Percentiles rank a stretch among this genome's conserved stretches.
Conservation (phyloP, 202 grass and related monocot genomes). For the Alloteropsis angusta region DNA sequence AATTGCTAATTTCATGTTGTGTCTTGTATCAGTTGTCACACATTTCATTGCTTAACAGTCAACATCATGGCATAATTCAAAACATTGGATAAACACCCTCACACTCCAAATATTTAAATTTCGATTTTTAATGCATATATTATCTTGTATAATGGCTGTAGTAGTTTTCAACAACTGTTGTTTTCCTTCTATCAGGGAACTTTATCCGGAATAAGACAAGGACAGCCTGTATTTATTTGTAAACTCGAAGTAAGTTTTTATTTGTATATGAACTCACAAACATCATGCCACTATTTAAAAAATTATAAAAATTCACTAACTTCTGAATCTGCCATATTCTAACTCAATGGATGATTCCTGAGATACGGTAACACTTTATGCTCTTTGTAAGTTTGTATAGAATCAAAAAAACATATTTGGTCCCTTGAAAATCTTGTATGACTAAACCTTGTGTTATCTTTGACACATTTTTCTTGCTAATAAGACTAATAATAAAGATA, state of each 20-base stretch:
- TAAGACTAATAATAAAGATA: background rate
- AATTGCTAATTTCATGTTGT: background rate
- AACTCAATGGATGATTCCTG: background rate
- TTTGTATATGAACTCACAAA: background rate
- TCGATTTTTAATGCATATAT: background rate
- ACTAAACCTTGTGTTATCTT: background rate
- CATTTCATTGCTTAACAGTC: background rate
- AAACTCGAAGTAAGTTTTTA: constrained; percentile 91
- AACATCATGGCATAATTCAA: background rate
- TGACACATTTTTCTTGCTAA: background rate
- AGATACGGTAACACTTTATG: background rate
- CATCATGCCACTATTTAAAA: background rate
- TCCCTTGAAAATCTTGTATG: background rate
- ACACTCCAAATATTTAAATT: background rate
- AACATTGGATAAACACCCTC: background rate
- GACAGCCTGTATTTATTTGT: constrained; percentile 95
- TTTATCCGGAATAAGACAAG: constrained; percentile 88
- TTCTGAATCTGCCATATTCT: background rate
- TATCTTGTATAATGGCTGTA: background rate
- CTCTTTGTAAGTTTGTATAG: constrained; percentile 6
- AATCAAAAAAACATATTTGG: background rate
- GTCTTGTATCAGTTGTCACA: background rate
- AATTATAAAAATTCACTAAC: background rate
- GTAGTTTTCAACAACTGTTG: constrained; percentile 15
- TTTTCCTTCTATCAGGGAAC: constrained; percentile 57